Conservation (phyloP, 2,329 filamentous ascomycete species). For the Neurospora sp. region DNA sequence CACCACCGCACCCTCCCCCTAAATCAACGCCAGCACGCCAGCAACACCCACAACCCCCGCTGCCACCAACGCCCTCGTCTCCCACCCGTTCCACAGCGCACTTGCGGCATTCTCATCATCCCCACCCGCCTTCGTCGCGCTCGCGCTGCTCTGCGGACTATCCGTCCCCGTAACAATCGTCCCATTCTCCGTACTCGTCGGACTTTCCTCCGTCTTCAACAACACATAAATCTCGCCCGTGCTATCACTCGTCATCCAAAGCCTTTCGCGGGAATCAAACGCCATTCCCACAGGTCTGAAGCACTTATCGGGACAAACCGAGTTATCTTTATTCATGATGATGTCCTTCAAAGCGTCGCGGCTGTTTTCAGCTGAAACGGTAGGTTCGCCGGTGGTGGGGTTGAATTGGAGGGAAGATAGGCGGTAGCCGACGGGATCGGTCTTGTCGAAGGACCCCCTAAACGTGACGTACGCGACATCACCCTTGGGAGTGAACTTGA, state of each 20-base stretch:
- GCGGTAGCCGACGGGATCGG: conserved; percentile 35
- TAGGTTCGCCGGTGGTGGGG: conserved; percentile 28
- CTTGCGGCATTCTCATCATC: background rate
- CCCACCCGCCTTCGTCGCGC: conserved; percentile 1
- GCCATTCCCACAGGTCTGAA: conserved; percentile 53
- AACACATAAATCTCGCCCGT: conserved; percentile 57
- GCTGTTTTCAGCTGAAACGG: conserved; percentile 26
- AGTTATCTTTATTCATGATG: conserved; percentile 43
- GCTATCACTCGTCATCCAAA: conserved; percentile 52
- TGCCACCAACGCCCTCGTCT: background rate
- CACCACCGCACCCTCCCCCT: background rate
- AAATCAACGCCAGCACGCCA: conserved; percentile 1
- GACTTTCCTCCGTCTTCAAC: conserved; percentile 8
- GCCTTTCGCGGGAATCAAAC: conserved; percentile 33
- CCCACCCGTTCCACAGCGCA: background rate
- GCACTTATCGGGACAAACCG: conserved; percentile 43
- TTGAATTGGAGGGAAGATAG: conserved; percentile 31
- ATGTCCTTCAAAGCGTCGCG: conserved; percentile 40
- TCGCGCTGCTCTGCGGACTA: background rate
- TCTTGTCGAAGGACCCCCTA: conserved; percentile 51
- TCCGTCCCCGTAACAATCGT: conserved; percentile 12
- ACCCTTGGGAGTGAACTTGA: conserved; percentile 51
- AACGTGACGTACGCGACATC: conserved; percentile 57
- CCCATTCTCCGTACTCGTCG: conserved; percentile 10
- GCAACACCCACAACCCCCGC: background rate